These are phyloP conservation scores for Paecilomyces sp. DNA, from an alignment of 2,329 filamentous ascomycete species.

Conservation along the genomic window DNA sequence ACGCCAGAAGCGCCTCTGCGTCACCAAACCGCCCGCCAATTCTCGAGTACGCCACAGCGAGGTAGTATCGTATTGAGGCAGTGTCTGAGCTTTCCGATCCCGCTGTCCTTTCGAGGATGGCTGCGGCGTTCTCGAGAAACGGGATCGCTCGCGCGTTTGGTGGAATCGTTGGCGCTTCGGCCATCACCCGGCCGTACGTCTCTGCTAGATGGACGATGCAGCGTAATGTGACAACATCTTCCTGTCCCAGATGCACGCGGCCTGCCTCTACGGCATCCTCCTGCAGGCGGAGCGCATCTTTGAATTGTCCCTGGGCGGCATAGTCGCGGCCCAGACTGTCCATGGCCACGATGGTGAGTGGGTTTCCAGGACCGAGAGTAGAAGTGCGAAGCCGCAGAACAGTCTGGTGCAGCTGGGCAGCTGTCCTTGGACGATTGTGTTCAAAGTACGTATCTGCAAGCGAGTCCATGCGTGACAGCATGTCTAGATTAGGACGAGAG, in stretches of 20 bases:
- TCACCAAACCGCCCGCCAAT: constrained; percentile 6
- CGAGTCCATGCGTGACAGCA: constrained; percentile 6
- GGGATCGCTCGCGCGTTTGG: constrained; percentile 3
- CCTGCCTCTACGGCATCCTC: constrained; percentile 9
- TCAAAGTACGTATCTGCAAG: constrained; percentile 7
- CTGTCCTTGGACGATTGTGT: constrained; percentile 2
- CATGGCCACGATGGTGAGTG: constrained; percentile 9
- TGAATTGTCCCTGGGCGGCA: constrained; percentile 6
- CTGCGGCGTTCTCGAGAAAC: constrained; percentile 4
- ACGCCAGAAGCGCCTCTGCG: constrained; percentile 4
- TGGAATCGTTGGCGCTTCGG: constrained; percentile 5
- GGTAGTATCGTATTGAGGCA: constrained; percentile 7
- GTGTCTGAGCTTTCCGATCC: constrained; percentile 7
- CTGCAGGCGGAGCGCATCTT: constrained; percentile 7
- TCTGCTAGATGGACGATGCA: constrained; percentile 9
- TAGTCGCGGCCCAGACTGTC: constrained; percentile 9
- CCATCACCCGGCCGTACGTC: constrained; percentile 6
- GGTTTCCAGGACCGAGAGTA: constrained; percentile 7
- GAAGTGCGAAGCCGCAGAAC: constrained; percentile 6
- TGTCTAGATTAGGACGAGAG: constrained; percentile 2
- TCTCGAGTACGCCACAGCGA: constrained; percentile 7
- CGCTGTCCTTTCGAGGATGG: constrained; percentile 6
- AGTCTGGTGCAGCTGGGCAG: constrained; percentile 5
- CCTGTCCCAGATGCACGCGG: constrained; percentile 6
- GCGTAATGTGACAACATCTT: constrained; percentile 6